Percentiles rank a stretch among this genome's conserved stretches.
Conservation (phyloP, 83 land plant genomes). For the Diphasiastrum complanatum region DNA sequence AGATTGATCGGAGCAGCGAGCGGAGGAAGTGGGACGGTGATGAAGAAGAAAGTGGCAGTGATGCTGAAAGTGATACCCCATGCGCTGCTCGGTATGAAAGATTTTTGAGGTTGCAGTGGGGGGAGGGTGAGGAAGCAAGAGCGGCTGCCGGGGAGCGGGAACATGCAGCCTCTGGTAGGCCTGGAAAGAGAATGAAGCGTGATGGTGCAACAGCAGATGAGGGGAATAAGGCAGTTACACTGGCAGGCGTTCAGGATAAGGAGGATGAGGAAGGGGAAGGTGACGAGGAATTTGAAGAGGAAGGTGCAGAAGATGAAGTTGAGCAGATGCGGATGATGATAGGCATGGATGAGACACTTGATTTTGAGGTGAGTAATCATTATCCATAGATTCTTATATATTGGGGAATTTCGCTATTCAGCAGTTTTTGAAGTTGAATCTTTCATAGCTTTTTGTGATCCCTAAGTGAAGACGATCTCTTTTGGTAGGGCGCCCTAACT, state of each 20-base stretch:
- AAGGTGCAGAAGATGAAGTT: constrained; percentile 22
- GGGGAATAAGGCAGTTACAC: constrained; percentile 8
- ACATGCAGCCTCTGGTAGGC: neutral
- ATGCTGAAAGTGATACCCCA: neutral
- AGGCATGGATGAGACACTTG: constrained; percentile 33
- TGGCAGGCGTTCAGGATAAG: neutral
- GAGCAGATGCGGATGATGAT: constrained; percentile 28
- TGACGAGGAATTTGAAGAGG: constrained; percentile 9
- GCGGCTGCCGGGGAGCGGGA: too few species aligned
- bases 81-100: too few species aligned
- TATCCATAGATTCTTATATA: neutral
- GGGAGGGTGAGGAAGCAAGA: too few species aligned
- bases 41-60: neutral
- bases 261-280: constrained; percentile 6
- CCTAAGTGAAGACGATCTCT: too few species aligned
- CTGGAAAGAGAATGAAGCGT: constrained; percentile 14
- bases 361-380: constrained; percentile 24
- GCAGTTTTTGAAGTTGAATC: too few species aligned
- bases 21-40: neutral
- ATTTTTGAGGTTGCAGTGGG: too few species aligned
- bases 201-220: neutral
- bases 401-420: neutral
- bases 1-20: neutral
- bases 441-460: too few species aligned
- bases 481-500: too few species aligned